Evolutionary conservation across 345 rosid species (phyloP).

Genomic region (Lenwebbia sp.): DNA sequence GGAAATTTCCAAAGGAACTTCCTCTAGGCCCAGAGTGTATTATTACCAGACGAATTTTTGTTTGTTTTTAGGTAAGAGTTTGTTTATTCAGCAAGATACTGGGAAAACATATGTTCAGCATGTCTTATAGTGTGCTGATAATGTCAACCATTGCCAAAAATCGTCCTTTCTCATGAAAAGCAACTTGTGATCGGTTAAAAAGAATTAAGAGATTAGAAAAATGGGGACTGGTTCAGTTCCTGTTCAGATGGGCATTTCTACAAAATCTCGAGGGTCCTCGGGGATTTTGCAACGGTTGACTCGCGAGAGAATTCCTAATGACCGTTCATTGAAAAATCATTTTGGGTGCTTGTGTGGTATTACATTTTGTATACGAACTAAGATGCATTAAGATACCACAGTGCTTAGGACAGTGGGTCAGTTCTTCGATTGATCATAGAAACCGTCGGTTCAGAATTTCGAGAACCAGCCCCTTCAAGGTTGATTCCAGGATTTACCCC

Average conservation of each 20-base stretch:
- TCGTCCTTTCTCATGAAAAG: neutral
- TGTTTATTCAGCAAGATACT: neutral
- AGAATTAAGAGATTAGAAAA: neutral
- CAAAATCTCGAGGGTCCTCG: neutral
- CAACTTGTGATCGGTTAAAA: neutral
- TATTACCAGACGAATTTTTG: neutral
- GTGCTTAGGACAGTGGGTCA: neutral
- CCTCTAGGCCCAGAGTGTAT: conserved; percentile 16
- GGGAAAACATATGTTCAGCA: neutral
- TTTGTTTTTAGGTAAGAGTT: neutral
- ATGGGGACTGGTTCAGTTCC: neutral
- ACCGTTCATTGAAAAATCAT: neutral
- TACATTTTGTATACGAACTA: neutral
- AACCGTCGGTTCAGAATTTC: neutral
- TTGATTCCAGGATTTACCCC: neutral
- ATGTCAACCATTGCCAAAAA: neutral
- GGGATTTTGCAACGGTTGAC: neutral
- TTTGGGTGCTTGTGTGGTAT: neutral
- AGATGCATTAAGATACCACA: neutral
- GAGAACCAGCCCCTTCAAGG: neutral
- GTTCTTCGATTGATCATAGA: neutral
- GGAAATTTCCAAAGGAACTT: conserved; percentile 75
- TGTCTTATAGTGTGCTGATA: neutral
- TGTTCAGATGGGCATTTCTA: neutral
- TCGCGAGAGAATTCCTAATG: neutral